phyloP scores from a whole-genome alignment of 2,329 filamentous ascomycete genomes.

The Xylariales sp. region DNA sequence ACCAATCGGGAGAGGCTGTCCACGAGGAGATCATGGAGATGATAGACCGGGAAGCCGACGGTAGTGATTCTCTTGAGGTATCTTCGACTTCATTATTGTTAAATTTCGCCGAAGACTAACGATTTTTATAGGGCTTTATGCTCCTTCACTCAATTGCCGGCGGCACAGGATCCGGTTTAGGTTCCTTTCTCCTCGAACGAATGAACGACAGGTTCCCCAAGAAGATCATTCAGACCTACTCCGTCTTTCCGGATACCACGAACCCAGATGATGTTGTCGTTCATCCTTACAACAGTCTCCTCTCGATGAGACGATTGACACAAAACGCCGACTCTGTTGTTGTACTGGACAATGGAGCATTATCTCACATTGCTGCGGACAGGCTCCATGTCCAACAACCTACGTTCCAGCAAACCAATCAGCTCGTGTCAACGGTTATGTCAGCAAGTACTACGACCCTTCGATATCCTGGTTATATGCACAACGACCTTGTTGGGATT shows the following conservation, averaged over 20 bases:
- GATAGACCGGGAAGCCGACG: slow-evolving; percentile 98
- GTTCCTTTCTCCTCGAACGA: slow-evolving; percentile 92
- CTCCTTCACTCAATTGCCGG: slow-evolving; percentile 97
- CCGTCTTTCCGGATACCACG: slow-evolving; percentile 94
- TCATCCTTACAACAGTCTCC: slow-evolving; percentile 96
- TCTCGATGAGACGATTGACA: slow-evolving; percentile 89
- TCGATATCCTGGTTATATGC: slow-evolving; percentile 98
- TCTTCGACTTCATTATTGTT: slow-evolving; percentile 15
- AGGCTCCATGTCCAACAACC: slow-evolving; percentile 94
- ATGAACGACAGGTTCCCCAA: slow-evolving; percentile 98
- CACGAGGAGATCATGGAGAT: slow-evolving; percentile 99
- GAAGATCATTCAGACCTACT: slow-evolving; percentile 99
- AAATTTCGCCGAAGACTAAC: slow-evolving; percentile 15
- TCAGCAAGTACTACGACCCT: slow-evolving; percentile 96
- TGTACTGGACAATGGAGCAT: slow-evolving; percentile 93
- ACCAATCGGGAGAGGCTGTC: slow-evolving; percentile 89
- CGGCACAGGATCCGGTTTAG: slow-evolving; percentile 94
- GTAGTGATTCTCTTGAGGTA: slow-evolving; percentile 94
- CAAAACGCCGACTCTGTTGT: slow-evolving; percentile 98
- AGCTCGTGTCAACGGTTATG: slow-evolving; percentile 98
- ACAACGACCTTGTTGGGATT: slow-evolving; percentile 98
- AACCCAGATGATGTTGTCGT: slow-evolving; percentile 92
- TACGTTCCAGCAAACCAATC: slow-evolving; percentile 97
- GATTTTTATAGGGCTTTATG: slow-evolving; percentile 84
- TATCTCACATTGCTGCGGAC: slow-evolving; percentile 94